Conservation (phyloP, 2,329 filamentous ascomycete genomes). For the Penicillium sp. region DNA sequence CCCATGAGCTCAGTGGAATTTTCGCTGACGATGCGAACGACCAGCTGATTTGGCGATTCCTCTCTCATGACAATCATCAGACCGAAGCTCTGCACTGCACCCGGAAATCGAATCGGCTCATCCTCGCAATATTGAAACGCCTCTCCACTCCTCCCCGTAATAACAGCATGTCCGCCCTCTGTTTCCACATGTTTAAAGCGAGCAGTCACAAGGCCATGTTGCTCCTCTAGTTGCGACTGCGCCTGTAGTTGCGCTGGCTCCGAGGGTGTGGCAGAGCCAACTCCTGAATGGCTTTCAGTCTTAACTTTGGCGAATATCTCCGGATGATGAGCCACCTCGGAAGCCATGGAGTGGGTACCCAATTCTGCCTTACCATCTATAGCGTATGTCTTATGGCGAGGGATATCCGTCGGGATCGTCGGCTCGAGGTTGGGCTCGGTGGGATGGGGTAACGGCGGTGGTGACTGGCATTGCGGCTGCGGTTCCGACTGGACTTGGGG, state of each 20-base stretch:
- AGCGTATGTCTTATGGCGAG: constrained; percentile 20
- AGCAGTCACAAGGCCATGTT: constrained; percentile 63
- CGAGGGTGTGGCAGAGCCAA: constrained; percentile 11
- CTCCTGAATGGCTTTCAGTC: constrained; percentile 12
- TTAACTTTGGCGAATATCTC: constrained; percentile 20
- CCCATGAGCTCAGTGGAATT: constrained; percentile 78
- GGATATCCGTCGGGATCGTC: constrained; percentile 15
- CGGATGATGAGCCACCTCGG: constrained; percentile 21
- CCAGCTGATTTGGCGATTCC: constrained; percentile 67
- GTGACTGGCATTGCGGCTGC: background rate
- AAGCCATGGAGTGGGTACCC: constrained; percentile 25
- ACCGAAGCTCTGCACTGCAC: constrained; percentile 82
- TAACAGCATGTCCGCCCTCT: constrained; percentile 77
- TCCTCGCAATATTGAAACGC: constrained; percentile 82
- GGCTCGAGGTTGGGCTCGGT: background rate
- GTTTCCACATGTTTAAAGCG: constrained; percentile 80
- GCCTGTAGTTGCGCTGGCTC: background rate
- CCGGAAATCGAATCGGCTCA: constrained; percentile 83
- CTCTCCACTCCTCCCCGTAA: constrained; percentile 75
- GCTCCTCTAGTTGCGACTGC: constrained; percentile 32
- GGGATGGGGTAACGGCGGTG: background rate
- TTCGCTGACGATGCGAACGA: constrained; percentile 77
- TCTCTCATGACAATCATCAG: constrained; percentile 71
- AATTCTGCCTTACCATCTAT: constrained; percentile 19
- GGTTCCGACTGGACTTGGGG: constrained; percentile 3